These are phyloP conservation scores for Cercophora sp. DNA, from an alignment of 495 filamentous ascomycete genomes.

Conservation along the genomic window DNA sequence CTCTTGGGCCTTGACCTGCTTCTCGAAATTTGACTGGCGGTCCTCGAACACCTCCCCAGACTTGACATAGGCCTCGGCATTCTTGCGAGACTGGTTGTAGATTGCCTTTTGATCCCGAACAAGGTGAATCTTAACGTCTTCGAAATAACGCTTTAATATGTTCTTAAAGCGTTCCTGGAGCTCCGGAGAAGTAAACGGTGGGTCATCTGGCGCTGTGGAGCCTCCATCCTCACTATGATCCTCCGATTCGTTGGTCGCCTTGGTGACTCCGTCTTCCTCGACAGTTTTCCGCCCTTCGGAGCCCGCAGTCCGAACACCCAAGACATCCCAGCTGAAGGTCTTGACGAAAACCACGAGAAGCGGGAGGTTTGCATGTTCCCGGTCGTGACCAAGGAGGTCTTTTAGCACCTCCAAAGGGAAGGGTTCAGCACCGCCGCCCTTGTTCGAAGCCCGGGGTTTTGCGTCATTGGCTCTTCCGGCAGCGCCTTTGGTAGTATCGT, in stretches of 20 bases:
- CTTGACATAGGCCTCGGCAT: constrained; percentile 97
- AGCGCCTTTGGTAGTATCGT: constrained; percentile 65
- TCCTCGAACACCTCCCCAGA: constrained; percentile 99
- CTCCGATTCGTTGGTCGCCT: constrained; percentile 41
- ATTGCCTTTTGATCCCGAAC: constrained; percentile 86
- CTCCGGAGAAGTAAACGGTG: constrained; percentile 69
- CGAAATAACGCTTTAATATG: constrained; percentile 83
- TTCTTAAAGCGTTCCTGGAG: constrained; percentile 84
- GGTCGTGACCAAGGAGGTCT: constrained; percentile 88
- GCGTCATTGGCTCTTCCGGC: constrained; percentile 52
- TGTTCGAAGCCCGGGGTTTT: constrained; percentile 46
- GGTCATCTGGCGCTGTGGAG: constrained; percentile 52
- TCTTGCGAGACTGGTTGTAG: constrained; percentile 76
- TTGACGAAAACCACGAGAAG: constrained; percentile 93
- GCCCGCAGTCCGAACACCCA: constrained; percentile 67
- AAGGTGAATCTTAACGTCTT: constrained; percentile 87
- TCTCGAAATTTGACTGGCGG: constrained; percentile 92
- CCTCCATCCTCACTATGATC: constrained; percentile 43
- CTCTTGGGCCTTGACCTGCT: constrained; percentile 84
- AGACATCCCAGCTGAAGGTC: constrained; percentile 90
- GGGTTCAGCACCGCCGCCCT: constrained; percentile 66
- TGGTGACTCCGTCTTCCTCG: constrained; percentile 77
- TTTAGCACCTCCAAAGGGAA: constrained; percentile 96
- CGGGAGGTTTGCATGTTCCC: constrained; percentile 86
- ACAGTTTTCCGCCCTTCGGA: constrained; percentile 78